Evolutionary conservation across 345 rosid genomes (phyloP).

Genomic region (Leavenworthia alabamica): DNA sequence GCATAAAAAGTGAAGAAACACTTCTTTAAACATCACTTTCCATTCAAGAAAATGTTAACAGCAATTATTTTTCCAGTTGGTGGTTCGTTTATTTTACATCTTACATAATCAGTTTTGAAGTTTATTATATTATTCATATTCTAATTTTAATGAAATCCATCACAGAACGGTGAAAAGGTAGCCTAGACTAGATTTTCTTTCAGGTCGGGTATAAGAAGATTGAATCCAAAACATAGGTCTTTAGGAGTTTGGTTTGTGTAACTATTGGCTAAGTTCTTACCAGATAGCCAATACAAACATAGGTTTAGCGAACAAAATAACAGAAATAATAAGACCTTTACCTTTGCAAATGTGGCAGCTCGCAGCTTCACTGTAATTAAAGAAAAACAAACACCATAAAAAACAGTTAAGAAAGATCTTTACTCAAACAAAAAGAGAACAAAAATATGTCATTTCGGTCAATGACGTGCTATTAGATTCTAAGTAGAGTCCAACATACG

Average conservation of each 20-base stretch:
- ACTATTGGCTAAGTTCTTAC: slow-evolving; percentile 1
- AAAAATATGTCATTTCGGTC: background rate
- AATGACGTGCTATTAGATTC: slow-evolving; percentile 1
- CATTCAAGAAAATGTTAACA: background rate
- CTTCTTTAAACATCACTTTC: background rate
- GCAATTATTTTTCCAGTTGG: background rate
- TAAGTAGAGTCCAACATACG: slow-evolving; percentile 6
- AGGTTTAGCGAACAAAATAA: background rate
- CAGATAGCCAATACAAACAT: slow-evolving; percentile 9
- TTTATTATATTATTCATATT: background rate
- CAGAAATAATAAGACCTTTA: slow-evolving; percentile 32
- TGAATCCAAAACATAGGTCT: background rate
- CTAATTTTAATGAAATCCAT: background rate
- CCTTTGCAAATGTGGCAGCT: slow-evolving; percentile 79
- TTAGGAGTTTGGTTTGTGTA: slow-evolving; percentile 6
- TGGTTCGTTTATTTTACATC: background rate
- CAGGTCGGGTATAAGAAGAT: background rate
- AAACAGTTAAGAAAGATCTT: slow-evolving; percentile 11
- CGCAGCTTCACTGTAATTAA: slow-evolving; percentile 74
- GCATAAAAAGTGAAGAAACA: background rate
- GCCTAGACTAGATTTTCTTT: background rate
- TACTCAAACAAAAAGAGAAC: background rate
- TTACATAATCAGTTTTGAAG: background rate
- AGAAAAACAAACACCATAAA: background rate
- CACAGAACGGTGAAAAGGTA: background rate